phyloP scores from a whole-genome alignment of 1,139 yeast genomes.

The Kazachstania sp. region DNA sequence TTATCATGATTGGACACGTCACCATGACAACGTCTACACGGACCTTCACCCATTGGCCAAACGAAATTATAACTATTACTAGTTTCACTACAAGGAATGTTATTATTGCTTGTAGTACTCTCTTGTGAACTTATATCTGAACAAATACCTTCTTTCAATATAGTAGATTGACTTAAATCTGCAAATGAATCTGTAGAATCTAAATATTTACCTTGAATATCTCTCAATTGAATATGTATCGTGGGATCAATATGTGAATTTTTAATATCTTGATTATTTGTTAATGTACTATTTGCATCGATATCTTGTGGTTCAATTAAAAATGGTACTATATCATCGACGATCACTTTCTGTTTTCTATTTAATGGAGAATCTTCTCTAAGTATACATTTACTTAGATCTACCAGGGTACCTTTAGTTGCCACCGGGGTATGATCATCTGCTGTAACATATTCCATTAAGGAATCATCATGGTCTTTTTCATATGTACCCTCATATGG shows the following conservation, averaged over 20 bases:
- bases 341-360: not conserved
- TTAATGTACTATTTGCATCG: no score
- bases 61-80: conserved; percentile 10
- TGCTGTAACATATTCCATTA: not conserved
- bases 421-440: not conserved
- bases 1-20: not conserved
- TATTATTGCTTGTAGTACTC: not conserved
- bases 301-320: not conserved
- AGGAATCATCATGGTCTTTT: not conserved
- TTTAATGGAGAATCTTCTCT: not conserved
- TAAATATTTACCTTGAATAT: not conserved
- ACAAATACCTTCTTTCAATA: not conserved
- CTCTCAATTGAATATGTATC: not conserved
- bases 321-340: not conserved
- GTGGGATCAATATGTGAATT: not conserved
- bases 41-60: conserved; percentile 59
- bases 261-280: not conserved
- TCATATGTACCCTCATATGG: not conserved
- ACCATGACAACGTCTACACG: conserved; percentile 54
- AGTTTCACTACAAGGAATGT: not conserved
- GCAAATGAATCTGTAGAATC: conserved; percentile 1
- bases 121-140: not conserved
- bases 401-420: not conserved
- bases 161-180: not conserved
- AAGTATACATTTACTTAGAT: not conserved